Evolutionary conservation across 306 rosid species (phyloP).

Genomic region (Cicer cuneatum): DNA sequence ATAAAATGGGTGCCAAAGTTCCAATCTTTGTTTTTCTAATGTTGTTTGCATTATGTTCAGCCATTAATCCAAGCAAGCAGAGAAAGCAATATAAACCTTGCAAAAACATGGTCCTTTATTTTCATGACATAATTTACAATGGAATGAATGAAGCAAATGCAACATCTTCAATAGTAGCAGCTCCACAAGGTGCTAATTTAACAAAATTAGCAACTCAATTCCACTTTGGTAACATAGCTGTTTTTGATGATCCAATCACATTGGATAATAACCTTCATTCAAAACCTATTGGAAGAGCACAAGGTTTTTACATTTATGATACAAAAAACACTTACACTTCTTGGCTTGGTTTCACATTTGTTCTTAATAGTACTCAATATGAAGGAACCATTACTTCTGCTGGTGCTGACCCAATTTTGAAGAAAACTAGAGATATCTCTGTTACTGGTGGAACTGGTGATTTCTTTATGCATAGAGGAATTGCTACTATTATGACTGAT

Average conservation of each 20-base stretch:
- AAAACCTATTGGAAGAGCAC: constrained; percentile 76
- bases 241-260: constrained; percentile 82
- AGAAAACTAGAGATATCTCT: constrained; percentile 66
- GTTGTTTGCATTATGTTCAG: constrained; percentile 47
- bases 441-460: constrained; percentile 79
- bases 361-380: constrained; percentile 52
- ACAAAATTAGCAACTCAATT: constrained; percentile 57
- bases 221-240: constrained; percentile 71
- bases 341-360: constrained; percentile 73
- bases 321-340: constrained; percentile 65
- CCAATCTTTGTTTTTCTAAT: constrained; percentile 27
- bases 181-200: constrained; percentile 65
- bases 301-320: constrained; percentile 73
- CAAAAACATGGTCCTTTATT: constrained; percentile 60
- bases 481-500: constrained; percentile 75
- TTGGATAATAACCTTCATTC: constrained; percentile 73
- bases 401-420: constrained; percentile 68
- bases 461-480: constrained; percentile 78
- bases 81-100: constrained; percentile 56
- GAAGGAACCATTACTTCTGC: constrained; percentile 65
- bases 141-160: constrained; percentile 69
- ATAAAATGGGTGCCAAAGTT: constrained; percentile 46
- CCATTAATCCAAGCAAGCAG: constrained; percentile 36
- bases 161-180: constrained; percentile 75
- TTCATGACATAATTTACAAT: constrained; percentile 76